Evolutionary conservation across 805 yeast species (phyloP), one percentile per base, ranked within the genome.

Genomic region (Saccharomycopsis oosterbeekiorum): DNA sequence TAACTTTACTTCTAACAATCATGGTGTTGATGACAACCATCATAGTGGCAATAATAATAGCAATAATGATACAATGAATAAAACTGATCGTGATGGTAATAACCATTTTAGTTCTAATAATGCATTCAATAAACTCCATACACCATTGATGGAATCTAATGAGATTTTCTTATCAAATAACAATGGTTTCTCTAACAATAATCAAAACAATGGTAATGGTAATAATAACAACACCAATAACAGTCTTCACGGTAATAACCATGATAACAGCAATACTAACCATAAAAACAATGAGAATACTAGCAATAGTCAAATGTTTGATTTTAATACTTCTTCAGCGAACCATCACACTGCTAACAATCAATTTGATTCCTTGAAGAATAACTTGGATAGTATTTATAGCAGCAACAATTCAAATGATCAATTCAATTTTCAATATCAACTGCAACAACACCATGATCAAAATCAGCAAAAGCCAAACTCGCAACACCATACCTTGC

Each of bases 151-250:
- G 29, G 57, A 56, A 14, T 34, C 65, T 14, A 42, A 47, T 34
- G 72, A 71, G 42, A 70, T 26, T 11, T 43, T 21, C 19, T 40
- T 37, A 19, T 24, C 53, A 6, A 54, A 54, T 17, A 54, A 39
- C 37, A 24, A 37, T 54, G 56, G 29, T 4, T 54, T 54, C 14
- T 36, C 40, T 14, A 39, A 29, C 14, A n/a, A 24, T 9, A 36
- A 15, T 70, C 34, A 68, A 70, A 40, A 67, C 67, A 61, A 64
- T 60, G 67, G 73, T 70, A 65, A 73, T 72, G 56, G 37, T n/a
- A 29, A 12, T 21, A 24, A 12, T 10, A 47, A 21, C 12, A 26
- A 26, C 21, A 21, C 19, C 2, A 15, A 15, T 47, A 24, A 57
- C 17, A 39, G 26, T 21, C 56, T 40, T 37, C 58, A 60, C 36